Base-by-base conservation (phyloP, 75 land plant genomes). In the Pinus albicaulis region DNA sequence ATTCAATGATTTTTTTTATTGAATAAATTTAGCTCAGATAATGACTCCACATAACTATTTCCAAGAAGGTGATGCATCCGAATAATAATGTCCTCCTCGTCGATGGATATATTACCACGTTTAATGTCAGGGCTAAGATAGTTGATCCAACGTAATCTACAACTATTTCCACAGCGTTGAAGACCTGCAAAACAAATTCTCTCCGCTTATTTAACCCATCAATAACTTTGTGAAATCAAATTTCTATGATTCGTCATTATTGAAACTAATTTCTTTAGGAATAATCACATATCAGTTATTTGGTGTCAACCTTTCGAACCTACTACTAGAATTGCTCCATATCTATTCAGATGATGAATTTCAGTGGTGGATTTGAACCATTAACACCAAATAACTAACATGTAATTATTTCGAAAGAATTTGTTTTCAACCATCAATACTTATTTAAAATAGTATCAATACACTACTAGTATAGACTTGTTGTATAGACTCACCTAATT, bases 121-220 rank as follows among this genome's bases (percentile, higher is more conserved):
- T 79, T 79, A 19, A 79, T 59, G 12, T 60, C 79, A 1, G 80
- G 80, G 8, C 80, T 48, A 5, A 79, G 60, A 53, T 75, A 79
- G 57, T 79, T 79, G 20, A 79, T 15, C 80, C 80, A 79, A n/a
- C 79, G 53, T 16, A 79, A 79, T 76, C 79, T 76, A 12, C 80
- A 79, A 71, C 80, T 79, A 6, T 79, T 79, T 19, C 79, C 80
- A 12, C 80, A 79, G 15, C 79, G 59, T 23, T 59, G 36, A 7
- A 79, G 53, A 24, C 80, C 80, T 79, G 68, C 70, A 66, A 38
- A 31, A 13, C 0, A 0, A 16, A 34, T 28, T 25, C 5, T 25
- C 5, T 19, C 15, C 5, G 17, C 19, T 26, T 28, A 3, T 23
- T 16, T 63, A 16, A 24, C 14, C 4, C 7, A 8, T 41, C n/a